phyloP scores from a whole-genome alignment of 1,284 basidiomycete genomes.

The Sanghuangporus baumii region DNA sequence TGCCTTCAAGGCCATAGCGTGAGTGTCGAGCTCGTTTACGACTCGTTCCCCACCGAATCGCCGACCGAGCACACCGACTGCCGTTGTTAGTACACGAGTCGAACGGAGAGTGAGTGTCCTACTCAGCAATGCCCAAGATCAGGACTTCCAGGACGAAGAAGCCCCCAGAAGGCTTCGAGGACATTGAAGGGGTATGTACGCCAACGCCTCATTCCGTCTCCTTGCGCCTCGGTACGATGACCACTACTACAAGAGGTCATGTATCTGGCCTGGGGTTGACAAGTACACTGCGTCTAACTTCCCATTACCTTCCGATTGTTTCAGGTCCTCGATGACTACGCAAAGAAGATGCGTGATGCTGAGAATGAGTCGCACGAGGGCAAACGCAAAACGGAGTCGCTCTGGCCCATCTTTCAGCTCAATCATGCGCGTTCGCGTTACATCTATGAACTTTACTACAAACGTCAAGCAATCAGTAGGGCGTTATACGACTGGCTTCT shows the following conservation, averaged over 20 bases:
- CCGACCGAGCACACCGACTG: constrained; percentile 21
- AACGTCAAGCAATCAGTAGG: constrained; percentile 90
- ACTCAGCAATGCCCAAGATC: constrained; percentile 84
- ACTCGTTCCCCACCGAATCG: not conserved
- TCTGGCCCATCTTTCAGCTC: constrained; percentile 99
- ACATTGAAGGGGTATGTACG: constrained; percentile 71
- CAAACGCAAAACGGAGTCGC: constrained; percentile 91
- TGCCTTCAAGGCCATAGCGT: constrained; percentile 11
- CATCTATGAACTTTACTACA: constrained; percentile 99
- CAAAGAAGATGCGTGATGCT: constrained; percentile 95
- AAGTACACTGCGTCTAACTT: constrained; percentile 13
- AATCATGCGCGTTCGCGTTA: constrained; percentile 93
- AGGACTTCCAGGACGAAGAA: constrained; percentile 90
- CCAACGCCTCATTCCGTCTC: not conserved
- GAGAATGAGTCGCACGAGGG: constrained; percentile 98
- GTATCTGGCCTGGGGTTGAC: not conserved
- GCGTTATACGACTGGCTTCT: constrained; percentile 98
- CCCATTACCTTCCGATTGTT: not conserved
- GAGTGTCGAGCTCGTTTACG: constrained; percentile 5
- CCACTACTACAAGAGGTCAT: not conserved
- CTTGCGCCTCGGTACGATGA: not conserved
- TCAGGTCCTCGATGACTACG: constrained; percentile 89
- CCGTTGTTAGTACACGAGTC: not conserved
- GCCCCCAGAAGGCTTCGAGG: constrained; percentile 96
- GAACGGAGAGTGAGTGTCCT: not conserved